Conservation (phyloP, 2,329 filamentous ascomycete species). For the Onygenales sp. region DNA sequence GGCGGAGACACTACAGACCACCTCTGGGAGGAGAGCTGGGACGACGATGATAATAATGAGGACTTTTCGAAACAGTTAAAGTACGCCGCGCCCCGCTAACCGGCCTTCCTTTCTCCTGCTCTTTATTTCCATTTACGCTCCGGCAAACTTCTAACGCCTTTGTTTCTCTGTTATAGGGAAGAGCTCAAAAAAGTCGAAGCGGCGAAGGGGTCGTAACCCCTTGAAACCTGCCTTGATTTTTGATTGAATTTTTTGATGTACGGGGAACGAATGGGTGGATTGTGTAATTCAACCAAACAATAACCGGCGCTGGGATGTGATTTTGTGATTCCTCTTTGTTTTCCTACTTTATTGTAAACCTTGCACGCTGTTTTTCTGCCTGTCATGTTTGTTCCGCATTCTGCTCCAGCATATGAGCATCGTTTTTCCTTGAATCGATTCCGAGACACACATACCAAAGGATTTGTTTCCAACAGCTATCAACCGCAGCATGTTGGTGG, state of each 20-base stretch:
- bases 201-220: conserved; percentile 12
- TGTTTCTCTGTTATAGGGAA: conserved; percentile 39
- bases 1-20: conserved; percentile 57
- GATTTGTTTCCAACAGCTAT: too few relatives aligned
- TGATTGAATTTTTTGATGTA: background rate
- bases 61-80: conserved; percentile 93
- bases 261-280: too few relatives aligned
- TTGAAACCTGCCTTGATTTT: background rate
- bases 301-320: background rate
- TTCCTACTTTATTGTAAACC: background rate
- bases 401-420: too few relatives aligned
- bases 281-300: background rate
- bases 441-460: too few relatives aligned
- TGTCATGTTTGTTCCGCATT: background rate
- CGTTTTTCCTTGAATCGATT: too few relatives aligned
- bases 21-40: conserved; percentile 99
- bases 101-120: conserved; percentile 24
- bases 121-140: conserved; percentile 4
- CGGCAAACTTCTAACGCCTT: background rate
- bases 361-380: background rate
- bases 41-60: conserved; percentile 93
- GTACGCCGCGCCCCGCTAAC: conserved; percentile 54
- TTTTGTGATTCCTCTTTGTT: background rate
- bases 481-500: too few relatives aligned
- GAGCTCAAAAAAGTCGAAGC: conserved; percentile 91